A percentile compares a stretch with the other conserved stretches of the same genome.
Conservation (phyloP, 495 filamentous ascomycete species). For the Aspergillus funiculosus region DNA sequence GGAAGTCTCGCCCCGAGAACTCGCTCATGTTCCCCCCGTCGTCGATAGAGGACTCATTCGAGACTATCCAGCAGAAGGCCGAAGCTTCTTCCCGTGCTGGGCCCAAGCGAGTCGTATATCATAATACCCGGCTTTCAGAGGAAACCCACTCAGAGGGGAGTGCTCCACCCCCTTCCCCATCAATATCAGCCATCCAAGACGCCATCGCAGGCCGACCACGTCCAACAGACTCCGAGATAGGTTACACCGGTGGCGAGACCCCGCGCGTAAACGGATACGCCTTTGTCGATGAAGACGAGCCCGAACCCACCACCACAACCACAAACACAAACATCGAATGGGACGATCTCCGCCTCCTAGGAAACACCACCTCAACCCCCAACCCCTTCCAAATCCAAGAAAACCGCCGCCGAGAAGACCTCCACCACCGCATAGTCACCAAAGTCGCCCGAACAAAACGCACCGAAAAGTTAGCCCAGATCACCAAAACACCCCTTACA, state of each 20-base stretch:
- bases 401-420: conserved; percentile 68
- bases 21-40: conserved; percentile 78
- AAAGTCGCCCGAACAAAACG: conserved; percentile 68
- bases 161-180: conserved; percentile 63
- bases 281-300: conserved; percentile 82
- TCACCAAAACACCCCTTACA: conserved; percentile 50
- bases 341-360: conserved; percentile 42
- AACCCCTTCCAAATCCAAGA: conserved; percentile 81
- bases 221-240: conserved; percentile 58
- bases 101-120: conserved; percentile 72
- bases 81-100: conserved; percentile 66
- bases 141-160: conserved; percentile 22
- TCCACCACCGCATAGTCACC: conserved; percentile 91
- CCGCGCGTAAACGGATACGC: conserved; percentile 88
- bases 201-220: conserved; percentile 76
- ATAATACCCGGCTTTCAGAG: conserved; percentile 67
- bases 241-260: conserved; percentile 64
- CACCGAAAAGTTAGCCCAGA: conserved; percentile 42
- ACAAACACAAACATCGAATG: conserved; percentile 7
- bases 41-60: conserved; percentile 58
- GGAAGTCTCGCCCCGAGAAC: conserved; percentile 71
- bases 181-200: conserved; percentile 76
- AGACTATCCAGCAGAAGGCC: conserved; percentile 61
- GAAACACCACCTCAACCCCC: conserved; percentile 54
- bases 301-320: conserved; percentile 26